These are phyloP conservation scores for Claviceps spartinae DNA, from an alignment of 2,329 filamentous ascomycete genomes.

Conservation along the genomic window DNA sequence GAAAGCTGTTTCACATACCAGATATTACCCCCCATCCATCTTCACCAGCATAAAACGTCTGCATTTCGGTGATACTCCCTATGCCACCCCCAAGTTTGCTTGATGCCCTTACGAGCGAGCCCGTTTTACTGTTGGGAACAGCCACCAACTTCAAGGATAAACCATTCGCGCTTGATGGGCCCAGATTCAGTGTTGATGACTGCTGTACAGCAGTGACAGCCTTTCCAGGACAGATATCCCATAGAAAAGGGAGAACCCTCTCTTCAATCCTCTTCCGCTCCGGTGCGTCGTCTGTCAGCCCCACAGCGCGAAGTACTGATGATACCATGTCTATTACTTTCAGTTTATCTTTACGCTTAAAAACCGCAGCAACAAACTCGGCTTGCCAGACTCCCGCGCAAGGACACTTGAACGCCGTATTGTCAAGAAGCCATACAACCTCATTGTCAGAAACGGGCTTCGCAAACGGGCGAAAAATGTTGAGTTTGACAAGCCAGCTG, in stretches of 20 bases:
- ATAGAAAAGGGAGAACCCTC: constrained; percentile 64
- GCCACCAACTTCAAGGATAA: constrained; percentile 51
- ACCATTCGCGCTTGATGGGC: constrained; percentile 58
- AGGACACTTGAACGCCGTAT: constrained; percentile 57
- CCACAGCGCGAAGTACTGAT: constrained; percentile 55
- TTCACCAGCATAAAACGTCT: constrained; percentile 60
- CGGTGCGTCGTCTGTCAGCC: constrained; percentile 46
- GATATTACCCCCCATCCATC: constrained; percentile 78
- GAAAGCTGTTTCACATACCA: constrained; percentile 25
- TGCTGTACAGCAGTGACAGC: constrained; percentile 51
- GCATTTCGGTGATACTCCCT: constrained; percentile 45
- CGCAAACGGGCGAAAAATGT: constrained; percentile 34
- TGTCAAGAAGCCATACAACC: constrained; percentile 81
- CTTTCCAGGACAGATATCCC: constrained; percentile 58
- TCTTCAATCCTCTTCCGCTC: constrained; percentile 47
- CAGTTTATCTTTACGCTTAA: constrained; percentile 56
- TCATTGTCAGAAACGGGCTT: constrained; percentile 50
- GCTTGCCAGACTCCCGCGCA: constrained; percentile 51
- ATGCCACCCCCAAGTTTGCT: constrained; percentile 38
- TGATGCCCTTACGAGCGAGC: constrained; percentile 29
- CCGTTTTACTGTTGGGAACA: constrained; percentile 33
- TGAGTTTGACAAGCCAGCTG: constrained; percentile 36
- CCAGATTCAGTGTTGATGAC: constrained; percentile 38
- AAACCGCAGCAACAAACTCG: constrained; percentile 73
- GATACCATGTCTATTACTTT: constrained; percentile 55